phyloP scores from a whole-genome alignment of 106 monocot genomes.

The Platanthera zijinensis region DNA sequence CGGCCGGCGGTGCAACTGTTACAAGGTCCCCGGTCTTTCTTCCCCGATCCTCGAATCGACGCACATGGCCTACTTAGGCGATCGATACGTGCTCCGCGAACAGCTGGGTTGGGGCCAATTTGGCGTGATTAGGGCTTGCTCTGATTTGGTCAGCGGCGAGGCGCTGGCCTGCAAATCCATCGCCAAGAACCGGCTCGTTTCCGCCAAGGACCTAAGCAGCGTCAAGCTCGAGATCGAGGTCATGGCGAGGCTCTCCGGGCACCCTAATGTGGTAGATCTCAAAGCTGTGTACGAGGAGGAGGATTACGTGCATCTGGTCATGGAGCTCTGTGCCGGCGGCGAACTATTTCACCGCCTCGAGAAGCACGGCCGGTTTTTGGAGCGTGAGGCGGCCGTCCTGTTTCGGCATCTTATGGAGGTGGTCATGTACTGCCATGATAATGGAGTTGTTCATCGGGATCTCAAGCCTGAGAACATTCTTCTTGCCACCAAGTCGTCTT shows the following conservation, averaged over 20 bases:
- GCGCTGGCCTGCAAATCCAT: slow-evolving; percentile 87
- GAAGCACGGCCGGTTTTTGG: slow-evolving; percentile 55
- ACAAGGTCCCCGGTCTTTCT: slow-evolving; percentile 44
- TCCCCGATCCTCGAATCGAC: slow-evolving; percentile 55
- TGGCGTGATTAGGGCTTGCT: slow-evolving; percentile 77
- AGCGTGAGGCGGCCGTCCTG: slow-evolving; percentile 45
- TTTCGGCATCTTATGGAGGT: slow-evolving; percentile 80
- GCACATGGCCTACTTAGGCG: slow-evolving; percentile 46
- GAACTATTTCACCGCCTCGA: slow-evolving; percentile 79
- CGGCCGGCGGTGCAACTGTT: slow-evolving; percentile 25
- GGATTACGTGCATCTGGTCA: slow-evolving; percentile 63
- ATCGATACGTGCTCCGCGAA: slow-evolving; percentile 49
- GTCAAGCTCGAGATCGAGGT: slow-evolving; percentile 93
- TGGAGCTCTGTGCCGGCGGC: slow-evolving; percentile 91
- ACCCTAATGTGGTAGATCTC: slow-evolving; percentile 80
- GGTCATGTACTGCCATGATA: slow-evolving; percentile 70
- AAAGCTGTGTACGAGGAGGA: slow-evolving; percentile 88
- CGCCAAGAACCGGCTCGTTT: slow-evolving; percentile 68
- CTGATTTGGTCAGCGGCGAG: slow-evolving; percentile 50
- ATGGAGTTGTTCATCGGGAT: slow-evolving; percentile 88
- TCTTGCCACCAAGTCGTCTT: slow-evolving; percentile 46
- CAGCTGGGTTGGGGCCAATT: slow-evolving; percentile 90
- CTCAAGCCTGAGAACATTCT: slow-evolving; percentile 94
- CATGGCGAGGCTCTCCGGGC: slow-evolving; percentile 79
- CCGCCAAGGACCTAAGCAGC: slow-evolving; percentile 50